Base-by-base conservation (phyloP, 1,284 basidiomycete species). In the Abortiporus biennis region DNA sequence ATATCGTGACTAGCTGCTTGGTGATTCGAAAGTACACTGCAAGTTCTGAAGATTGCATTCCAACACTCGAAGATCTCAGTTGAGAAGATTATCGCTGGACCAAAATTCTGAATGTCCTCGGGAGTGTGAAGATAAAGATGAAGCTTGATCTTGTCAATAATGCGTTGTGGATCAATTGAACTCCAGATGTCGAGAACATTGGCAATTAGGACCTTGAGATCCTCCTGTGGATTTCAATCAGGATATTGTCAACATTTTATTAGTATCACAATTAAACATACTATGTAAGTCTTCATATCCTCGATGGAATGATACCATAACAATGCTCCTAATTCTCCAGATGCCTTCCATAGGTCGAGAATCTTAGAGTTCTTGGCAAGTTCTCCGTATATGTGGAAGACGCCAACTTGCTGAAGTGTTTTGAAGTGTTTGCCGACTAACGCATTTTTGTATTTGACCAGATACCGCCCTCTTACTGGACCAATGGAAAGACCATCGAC, bases 41-140 rank as follows among this genome's bases (percentile, higher is more conserved):
- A 57, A 0, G 52, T 44, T 1, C 66, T 57, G 22, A 73, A 70
- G 2, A 73, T 53, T 1, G 65, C 62, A 51, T 74, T 74, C 55
- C 59, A 72, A 2, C 64, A 68, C 49, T 74, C 68, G 45, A 71
- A 74, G 0, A 47, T 55, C 38, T 74, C 70, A 0, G 69, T 73
- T 1, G 57, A 48, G 32, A 45, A 53, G 6, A 51, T 36, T n/a
- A 52, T 41, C 1, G 49, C 41, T 1, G 56, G 53, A 0, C 54
- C 56, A 42, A 50, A 49, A 2, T 40, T 45, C 3, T 36, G 39
- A 6, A 61, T 45, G 40, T 59, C 50, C 1, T 42, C 42, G 0
- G 47, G 31, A 4, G 54, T 38, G 42, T 61, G 58, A 1, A 44
- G 33, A 2, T 56, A 40, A 2, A 61, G 29, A 36, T 61, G 58